Evolutionary conservation across 306 rosid genomes (phyloP).

Genomic region (Begonia masoniana): DNA sequence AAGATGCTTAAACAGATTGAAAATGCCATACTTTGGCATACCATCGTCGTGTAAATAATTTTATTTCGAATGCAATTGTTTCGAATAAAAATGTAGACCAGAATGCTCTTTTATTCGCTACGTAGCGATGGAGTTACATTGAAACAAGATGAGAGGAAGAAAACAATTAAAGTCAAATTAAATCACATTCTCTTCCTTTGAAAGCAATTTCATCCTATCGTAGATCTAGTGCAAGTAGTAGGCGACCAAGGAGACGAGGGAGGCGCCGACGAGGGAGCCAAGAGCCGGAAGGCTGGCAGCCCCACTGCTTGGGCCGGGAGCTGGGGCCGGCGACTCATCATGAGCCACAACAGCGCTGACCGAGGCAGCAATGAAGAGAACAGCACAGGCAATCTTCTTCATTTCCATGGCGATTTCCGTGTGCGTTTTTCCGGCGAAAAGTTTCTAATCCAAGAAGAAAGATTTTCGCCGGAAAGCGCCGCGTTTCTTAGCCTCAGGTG

Average conservation of each 20-base stretch:
- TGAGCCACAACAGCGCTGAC: slow-evolving; percentile 31
- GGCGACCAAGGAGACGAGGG: slow-evolving; percentile 32
- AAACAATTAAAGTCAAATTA: too few species aligned
- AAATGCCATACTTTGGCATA: too few species aligned
- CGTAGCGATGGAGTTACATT: too few species aligned
- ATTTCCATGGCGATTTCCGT: slow-evolving; percentile 26
- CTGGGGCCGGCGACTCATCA: slow-evolving; percentile 12
- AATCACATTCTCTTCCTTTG: background rate
- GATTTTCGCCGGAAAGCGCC: slow-evolving; percentile 8
- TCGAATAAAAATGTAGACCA: too few species aligned
- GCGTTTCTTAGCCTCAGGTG: background rate
- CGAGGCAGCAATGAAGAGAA: slow-evolving; percentile 23
- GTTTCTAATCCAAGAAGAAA: background rate
- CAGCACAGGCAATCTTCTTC: slow-evolving; percentile 32
- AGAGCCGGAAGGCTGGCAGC: slow-evolving; percentile 19
- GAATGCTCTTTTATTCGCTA: too few species aligned
- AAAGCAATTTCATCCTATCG: background rate
- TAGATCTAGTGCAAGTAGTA: slow-evolving; percentile 24
- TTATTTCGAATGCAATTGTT: too few species aligned
- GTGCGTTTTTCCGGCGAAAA: background rate
- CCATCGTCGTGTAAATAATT: too few species aligned
- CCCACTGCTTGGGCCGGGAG: slow-evolving; percentile 16
- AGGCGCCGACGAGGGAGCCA: slow-evolving; percentile 27
- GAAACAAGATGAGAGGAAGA: too few species aligned
- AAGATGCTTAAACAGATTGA: too few species aligned